Base-by-base conservation (phyloP, 805 yeast species). In the Saccharomycopsis fibuligera region DNA sequence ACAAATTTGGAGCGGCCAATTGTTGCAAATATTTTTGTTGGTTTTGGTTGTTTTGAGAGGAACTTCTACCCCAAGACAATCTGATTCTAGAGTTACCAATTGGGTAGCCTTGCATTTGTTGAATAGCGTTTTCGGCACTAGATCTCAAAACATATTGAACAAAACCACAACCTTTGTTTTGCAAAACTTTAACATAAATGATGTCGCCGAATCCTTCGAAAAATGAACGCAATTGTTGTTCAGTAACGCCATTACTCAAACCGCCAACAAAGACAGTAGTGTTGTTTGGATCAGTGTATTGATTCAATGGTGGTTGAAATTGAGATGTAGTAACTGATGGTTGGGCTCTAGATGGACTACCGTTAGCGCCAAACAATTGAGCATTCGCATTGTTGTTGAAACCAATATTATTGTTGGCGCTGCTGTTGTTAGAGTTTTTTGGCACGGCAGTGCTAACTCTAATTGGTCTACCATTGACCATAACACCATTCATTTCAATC, bases 91-190 rank as follows among this genome's bases (percentile, higher is more conserved):
- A 82, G 50, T 86, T 89, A 44, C 90, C 91, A 57, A 89, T 82
- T 33, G 88, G 87, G 61, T 80, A 86, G 8, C 96, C 96, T 66
- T 89, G 96, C 95, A 89, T 84, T 54, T 82, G 84, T 31, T 78
- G 72, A 54, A 89, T 85, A 9, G 96, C 95, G 47, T 74, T 74
- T 65, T 90, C 96, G 1, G 96, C 96, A 56, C 86, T 80, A 39
- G 79, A 78, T 49, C 96, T 72, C 46, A 82, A 78, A 36, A 79
- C 76, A 62, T 76, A 89, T 64, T 86, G 95, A 47, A 89, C 88
- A 67, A 90, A 88, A 0, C 96, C 96, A 66, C 96, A 87, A 53
- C 85, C 86, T 56, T 68, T 70, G 29, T 68, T 91, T 4, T 80
- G 76, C 4, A 95, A 95, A 45, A 85, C 81, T 61, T 84, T 84